phyloP scores from a whole-genome alignment of 768 basidiomycete species.

The Aureoboletus auriporus region DNA sequence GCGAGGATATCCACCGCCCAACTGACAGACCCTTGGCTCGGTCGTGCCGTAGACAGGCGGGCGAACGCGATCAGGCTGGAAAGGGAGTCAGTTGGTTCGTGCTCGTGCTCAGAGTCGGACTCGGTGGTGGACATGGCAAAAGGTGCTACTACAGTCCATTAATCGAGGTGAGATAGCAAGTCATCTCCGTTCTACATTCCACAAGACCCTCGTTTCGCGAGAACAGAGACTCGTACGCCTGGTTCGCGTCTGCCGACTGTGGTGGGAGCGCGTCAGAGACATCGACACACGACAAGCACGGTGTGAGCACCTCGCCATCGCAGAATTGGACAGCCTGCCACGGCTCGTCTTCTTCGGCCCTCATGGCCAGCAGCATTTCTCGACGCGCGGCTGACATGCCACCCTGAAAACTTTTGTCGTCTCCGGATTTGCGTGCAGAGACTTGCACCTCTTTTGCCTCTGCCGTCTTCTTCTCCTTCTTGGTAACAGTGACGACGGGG shows the following conservation, averaged over 20 bases:
- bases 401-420: constrained; percentile 61
- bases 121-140: constrained; percentile 40
- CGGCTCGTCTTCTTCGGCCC: constrained; percentile 71
- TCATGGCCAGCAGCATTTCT: constrained; percentile 73
- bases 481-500: constrained; percentile 35
- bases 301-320: constrained; percentile 54
- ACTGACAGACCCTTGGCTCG: constrained; percentile 13
- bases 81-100: constrained; percentile 7
- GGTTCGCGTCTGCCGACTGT: constrained; percentile 56
- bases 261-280: constrained; percentile 6
- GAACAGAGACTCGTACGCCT: constrained; percentile 59
- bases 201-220: constrained; percentile 50
- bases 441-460: constrained; percentile 77
- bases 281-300: background rate
- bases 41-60: constrained; percentile 10
- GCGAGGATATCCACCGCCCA: constrained; percentile 23
- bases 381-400: constrained; percentile 67
- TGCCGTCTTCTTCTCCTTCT: constrained; percentile 57
- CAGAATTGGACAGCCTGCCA: constrained; percentile 71
- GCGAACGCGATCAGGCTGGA: constrained; percentile 19
- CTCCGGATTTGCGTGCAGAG: constrained; percentile 58
- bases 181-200: constrained; percentile 52
- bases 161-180: constrained; percentile 55
- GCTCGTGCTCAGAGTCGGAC: constrained; percentile 51
- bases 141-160: constrained; percentile 38